A percentile compares a stretch with the other conserved stretches of the same genome.
These are phyloP conservation scores for Cercospora sp. DNA, from an alignment of 2,329 filamentous ascomycete genomes.

Conservation along the genomic window DNA sequence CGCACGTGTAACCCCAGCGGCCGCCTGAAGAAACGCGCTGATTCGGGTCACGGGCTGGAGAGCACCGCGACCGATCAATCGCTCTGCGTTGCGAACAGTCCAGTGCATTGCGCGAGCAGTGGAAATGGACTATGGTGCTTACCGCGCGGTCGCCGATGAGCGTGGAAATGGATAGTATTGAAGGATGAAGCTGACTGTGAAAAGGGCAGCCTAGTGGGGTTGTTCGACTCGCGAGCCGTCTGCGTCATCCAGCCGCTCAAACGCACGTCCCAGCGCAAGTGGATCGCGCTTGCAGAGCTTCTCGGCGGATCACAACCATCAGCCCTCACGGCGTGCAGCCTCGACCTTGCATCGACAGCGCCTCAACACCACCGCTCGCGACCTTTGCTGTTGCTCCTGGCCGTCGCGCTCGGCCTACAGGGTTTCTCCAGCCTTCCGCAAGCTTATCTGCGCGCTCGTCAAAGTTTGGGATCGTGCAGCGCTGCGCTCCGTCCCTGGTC, in stretches of 20 bases:
- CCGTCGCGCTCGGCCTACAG: constrained; percentile 18
- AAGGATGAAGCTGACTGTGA: constrained; percentile 21
- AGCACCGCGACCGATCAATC: background rate
- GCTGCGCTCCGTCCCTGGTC: constrained; percentile 27
- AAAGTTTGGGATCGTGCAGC: constrained; percentile 29
- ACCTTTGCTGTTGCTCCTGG: constrained; percentile 21
- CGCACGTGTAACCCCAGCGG: constrained; percentile 24
- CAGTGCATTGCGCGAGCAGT: background rate
- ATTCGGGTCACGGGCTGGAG: constrained; percentile 3
- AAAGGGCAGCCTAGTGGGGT: constrained; percentile 8
- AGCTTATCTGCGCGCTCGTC: constrained; percentile 22
- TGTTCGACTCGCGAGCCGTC: background rate
- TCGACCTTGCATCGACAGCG: constrained; percentile 16
- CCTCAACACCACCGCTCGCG: constrained; percentile 15
- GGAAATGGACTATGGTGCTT: background rate
- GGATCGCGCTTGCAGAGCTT: constrained; percentile 5
- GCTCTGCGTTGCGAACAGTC: background rate
- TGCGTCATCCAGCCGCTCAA: constrained; percentile 12
- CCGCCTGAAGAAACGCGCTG: constrained; percentile 14
- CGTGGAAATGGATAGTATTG: background rate
- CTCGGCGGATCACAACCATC: constrained; percentile 13
- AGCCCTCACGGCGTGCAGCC: constrained; percentile 10
- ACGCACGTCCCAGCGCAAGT: background rate
- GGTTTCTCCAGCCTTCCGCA: constrained; percentile 23
- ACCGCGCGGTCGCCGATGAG: background rate